A percentile compares a stretch with the other conserved stretches of the same genome.
These are phyloP conservation scores for Dactylonectria estremocensis DNA, from an alignment of 2,329 filamentous ascomycete genomes.

Conservation along the genomic window DNA sequence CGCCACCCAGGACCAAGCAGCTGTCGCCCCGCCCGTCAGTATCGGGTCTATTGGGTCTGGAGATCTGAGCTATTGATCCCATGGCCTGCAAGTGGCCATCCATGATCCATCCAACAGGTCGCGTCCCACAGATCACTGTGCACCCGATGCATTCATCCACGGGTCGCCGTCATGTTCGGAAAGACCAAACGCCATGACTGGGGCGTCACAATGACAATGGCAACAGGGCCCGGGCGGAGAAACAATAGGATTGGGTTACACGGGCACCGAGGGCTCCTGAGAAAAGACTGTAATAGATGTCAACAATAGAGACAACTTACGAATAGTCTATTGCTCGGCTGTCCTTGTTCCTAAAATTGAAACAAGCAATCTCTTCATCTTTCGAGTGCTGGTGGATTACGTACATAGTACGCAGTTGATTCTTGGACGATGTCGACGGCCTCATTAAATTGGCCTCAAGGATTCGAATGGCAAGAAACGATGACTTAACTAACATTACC, in stretches of 20 bases:
- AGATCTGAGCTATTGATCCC: slow-evolving; percentile 25
- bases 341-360: slow-evolving; percentile 32
- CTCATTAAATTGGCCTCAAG: slow-evolving; percentile 11
- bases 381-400: slow-evolving; percentile 5
- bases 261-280: slow-evolving; percentile 9
- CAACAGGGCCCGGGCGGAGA: not conserved
- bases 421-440: slow-evolving; percentile 1
- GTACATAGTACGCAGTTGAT: slow-evolving; percentile 2
- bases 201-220: slow-evolving; percentile 17
- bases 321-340: slow-evolving; percentile 7
- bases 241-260: slow-evolving; percentile 11
- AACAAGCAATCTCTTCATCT: slow-evolving; percentile 30
- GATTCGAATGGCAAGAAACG: not conserved
- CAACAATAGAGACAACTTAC: not conserved
- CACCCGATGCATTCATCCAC: slow-evolving; percentile 33
- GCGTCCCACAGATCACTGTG: slow-evolving; percentile 39
- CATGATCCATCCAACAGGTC: slow-evolving; percentile 23
- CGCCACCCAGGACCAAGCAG: slow-evolving; percentile 2
- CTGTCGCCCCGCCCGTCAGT: slow-evolving; percentile 14
- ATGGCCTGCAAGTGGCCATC: slow-evolving; percentile 18
- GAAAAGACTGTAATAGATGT: not conserved
- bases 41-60: slow-evolving; percentile 26
- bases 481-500: not conserved
- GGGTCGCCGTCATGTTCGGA: slow-evolving; percentile 16
- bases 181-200: slow-evolving; percentile 9